Conservation (phyloP, 208 protist species). For the Acanthamoeba royreba region DNA sequence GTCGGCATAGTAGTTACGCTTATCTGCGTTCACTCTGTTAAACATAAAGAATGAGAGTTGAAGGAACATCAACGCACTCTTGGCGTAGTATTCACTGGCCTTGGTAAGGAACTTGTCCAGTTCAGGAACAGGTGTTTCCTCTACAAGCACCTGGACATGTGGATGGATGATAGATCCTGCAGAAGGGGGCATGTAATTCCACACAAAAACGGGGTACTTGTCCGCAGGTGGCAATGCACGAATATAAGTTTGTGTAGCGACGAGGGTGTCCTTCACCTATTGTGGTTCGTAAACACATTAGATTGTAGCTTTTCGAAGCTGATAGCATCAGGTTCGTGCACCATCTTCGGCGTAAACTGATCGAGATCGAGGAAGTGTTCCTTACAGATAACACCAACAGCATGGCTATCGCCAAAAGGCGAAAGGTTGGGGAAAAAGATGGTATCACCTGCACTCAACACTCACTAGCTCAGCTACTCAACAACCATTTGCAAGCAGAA, state of each 20-base stretch:
- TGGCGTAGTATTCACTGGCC: not conserved
- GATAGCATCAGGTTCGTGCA: too few relatives aligned
- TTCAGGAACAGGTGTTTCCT: not conserved
- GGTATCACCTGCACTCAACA: too few relatives aligned
- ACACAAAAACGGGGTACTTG: not conserved
- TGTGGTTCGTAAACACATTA: too few relatives aligned
- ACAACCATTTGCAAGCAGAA: too few relatives aligned
- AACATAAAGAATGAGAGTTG: too few relatives aligned
- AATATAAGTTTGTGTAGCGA: not conserved
- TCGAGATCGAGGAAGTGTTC: not conserved
- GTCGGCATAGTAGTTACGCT: not conserved
- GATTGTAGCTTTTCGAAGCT: too few relatives aligned
- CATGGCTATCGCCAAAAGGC: constrained; percentile 16
- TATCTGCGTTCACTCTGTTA: not conserved
- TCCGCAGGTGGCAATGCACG: not conserved
- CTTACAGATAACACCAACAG: constrained; percentile 1
- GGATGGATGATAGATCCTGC: constrained; percentile 30
- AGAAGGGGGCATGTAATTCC: constrained; percentile 31
- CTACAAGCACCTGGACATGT: not conserved
- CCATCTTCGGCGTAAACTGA: not conserved
- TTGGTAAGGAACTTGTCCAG: not conserved
- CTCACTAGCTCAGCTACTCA: too few relatives aligned
- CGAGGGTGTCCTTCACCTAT: not conserved
- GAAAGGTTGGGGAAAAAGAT: constrained; percentile 15
- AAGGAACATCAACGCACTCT: too few relatives aligned